These are phyloP conservation scores for Euclidium syriacum DNA, from an alignment of 345 rosid species.

Conservation along the genomic window DNA sequence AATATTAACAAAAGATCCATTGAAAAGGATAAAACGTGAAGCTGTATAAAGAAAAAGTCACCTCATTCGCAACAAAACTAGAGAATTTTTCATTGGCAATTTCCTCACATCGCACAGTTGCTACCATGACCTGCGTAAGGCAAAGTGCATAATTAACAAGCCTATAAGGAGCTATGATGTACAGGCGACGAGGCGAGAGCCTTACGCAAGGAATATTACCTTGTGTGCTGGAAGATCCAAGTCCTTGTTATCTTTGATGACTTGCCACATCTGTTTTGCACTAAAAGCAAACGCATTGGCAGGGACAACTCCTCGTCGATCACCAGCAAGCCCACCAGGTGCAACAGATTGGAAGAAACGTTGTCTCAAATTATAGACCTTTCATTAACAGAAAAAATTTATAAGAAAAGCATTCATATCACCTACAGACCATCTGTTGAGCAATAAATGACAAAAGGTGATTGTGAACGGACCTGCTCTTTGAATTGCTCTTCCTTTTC, in stretches of 20 bases:
- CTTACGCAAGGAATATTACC: conserved; percentile 41
- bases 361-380: conserved; percentile 89
- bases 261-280: conserved; percentile 87
- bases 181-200: neutral
- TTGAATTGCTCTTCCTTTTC: conserved; percentile 93
- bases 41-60: conserved; percentile 13
- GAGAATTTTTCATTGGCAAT: conserved; percentile 76
- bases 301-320: conserved; percentile 95
- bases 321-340: conserved; percentile 99
- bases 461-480: conserved; percentile 67
- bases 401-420: neutral
- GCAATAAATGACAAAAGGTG: neutral
- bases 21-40: neutral
- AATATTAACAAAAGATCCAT: neutral
- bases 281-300: conserved; percentile 98
- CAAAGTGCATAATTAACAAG: conserved; percentile 14
- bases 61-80: conserved; percentile 64
- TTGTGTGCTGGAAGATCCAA: conserved; percentile 99
- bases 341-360: conserved; percentile 85
- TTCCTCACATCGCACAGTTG: conserved; percentile 98
- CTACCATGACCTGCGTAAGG: conserved; percentile 87
- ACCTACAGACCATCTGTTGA: neutral
- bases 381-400: conserved; percentile 21
- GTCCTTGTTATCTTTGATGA: conserved; percentile 95
- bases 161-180: neutral